Percentiles rank a stretch among this genome's conserved stretches.
These are phyloP conservation scores for Vairimorpha ceranae DNA, from an alignment of 371 early-diverging fungal genomes.

Conservation along the genomic window DNA sequence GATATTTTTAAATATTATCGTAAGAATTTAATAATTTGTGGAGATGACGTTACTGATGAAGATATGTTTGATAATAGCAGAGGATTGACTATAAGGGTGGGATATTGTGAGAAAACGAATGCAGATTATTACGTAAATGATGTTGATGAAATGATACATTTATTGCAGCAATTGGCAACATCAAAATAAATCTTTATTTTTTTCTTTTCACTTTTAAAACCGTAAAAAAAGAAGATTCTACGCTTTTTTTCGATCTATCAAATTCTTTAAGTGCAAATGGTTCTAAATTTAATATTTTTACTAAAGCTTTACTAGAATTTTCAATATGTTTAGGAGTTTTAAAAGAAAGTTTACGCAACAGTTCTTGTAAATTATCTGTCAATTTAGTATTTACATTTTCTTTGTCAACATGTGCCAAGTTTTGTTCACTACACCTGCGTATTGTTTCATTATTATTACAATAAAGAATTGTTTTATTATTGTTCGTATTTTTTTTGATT, in stretches of 20 bases:
- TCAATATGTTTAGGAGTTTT: not conserved
- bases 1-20: slow-evolving; percentile 34
- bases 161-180: not conserved
- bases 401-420: no score
- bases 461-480: no score
- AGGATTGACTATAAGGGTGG: slow-evolving; percentile 41
- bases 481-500: no score
- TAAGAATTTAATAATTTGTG: slow-evolving; percentile 50
- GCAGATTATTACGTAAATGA: slow-evolving; percentile 10
- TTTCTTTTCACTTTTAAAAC: not conserved
- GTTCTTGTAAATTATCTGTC: no score
- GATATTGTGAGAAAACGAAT: not conserved
- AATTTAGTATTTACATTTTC: no score
- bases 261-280: not conserved
- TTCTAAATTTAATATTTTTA: not conserved
- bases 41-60: slow-evolving; percentile 63
- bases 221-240: not conserved
- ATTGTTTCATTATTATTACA: no score
- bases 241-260: not conserved
- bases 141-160: not conserved
- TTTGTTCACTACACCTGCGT: no score
- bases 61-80: slow-evolving; percentile 55
- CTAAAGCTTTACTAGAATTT: not conserved
- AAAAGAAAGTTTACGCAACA: not conserved
- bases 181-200: not conserved